These are phyloP conservation scores for Aureobasidium namibiae DNA, from an alignment of 2,329 filamentous ascomycete species.

Conservation along the genomic window DNA sequence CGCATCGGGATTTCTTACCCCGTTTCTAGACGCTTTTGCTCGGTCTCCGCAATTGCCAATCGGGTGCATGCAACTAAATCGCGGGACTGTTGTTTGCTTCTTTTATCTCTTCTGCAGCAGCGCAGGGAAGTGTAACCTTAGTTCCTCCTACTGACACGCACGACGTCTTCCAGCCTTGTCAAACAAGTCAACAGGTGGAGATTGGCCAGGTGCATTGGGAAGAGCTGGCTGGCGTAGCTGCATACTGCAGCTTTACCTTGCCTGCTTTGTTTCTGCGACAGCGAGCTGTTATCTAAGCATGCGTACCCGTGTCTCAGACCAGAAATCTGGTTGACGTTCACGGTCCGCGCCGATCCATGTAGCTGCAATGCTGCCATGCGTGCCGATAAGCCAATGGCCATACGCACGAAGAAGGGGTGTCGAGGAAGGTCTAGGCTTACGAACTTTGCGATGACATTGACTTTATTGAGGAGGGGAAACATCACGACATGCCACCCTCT, in stretches of 20 bases:
- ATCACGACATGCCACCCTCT: constrained; percentile 4
- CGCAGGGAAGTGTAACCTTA: constrained; percentile 8
- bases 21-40: neutral
- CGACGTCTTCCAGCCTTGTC: neutral
- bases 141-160: neutral
- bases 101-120: neutral
- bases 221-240: neutral
- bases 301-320: neutral
- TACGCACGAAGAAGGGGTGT: constrained; percentile 1
- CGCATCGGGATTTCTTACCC: neutral
- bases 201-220: neutral
- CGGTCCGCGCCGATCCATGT: constrained; percentile 12
- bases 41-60: neutral
- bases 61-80: neutral
- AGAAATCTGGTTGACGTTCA: constrained; percentile 6
- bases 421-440: neutral
- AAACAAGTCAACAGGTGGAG: neutral
- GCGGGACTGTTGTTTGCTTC: constrained; percentile 8
- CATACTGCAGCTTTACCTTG: constrained; percentile 6
- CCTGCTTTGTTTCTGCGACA: neutral
- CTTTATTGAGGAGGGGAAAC: neutral
- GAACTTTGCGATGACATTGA: neutral
- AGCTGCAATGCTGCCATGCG: neutral
- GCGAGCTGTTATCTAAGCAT: neutral
- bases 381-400: neutral